Conservation (phyloP, 768 basidiomycete genomes). For the Amylocystis lapponica region DNA sequence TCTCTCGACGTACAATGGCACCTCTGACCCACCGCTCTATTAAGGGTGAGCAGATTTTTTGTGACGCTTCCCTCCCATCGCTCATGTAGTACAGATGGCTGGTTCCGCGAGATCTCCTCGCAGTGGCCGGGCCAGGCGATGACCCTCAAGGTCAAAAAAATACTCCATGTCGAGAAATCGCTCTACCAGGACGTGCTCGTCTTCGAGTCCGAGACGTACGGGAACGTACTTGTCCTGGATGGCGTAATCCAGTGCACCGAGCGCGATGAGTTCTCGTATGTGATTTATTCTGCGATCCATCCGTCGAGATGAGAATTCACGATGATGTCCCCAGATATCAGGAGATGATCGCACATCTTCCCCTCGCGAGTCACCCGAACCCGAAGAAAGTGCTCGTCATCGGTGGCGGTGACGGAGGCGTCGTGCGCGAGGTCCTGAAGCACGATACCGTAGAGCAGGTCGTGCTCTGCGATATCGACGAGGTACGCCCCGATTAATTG, state of each 20-base stretch:
- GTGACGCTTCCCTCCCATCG: too few species aligned
- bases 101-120: constrained; percentile 92
- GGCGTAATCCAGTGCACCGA: constrained; percentile 97
- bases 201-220: constrained; percentile 92
- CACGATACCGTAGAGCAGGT: constrained; percentile 87
- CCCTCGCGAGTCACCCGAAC: constrained; percentile 94
- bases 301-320: too few species aligned
- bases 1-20: constrained; percentile 32
- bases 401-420: constrained; percentile 97
- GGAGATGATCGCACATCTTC: constrained; percentile 98
- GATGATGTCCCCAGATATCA: constrained; percentile 66
- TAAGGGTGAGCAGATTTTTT: constrained; percentile 20
- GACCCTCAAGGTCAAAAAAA: constrained; percentile 93
- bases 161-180: constrained; percentile 91
- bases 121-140: constrained; percentile 99
- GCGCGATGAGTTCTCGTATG: constrained; percentile 96
- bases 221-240: constrained; percentile 97
- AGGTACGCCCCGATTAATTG: constrained; percentile 51
- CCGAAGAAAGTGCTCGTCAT: constrained; percentile 95
- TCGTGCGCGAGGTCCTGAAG: constrained; percentile 95
- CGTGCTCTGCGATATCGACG: constrained; percentile 96
- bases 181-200: constrained; percentile 96
- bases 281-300: too few species aligned
- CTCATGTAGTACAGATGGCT: constrained; percentile 69
- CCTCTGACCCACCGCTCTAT: constrained; percentile 35